phyloP scores from a whole-genome alignment of 2,329 filamentous ascomycete genomes.

The Ophiognomonia clavigignenti-juglandacearum region DNA sequence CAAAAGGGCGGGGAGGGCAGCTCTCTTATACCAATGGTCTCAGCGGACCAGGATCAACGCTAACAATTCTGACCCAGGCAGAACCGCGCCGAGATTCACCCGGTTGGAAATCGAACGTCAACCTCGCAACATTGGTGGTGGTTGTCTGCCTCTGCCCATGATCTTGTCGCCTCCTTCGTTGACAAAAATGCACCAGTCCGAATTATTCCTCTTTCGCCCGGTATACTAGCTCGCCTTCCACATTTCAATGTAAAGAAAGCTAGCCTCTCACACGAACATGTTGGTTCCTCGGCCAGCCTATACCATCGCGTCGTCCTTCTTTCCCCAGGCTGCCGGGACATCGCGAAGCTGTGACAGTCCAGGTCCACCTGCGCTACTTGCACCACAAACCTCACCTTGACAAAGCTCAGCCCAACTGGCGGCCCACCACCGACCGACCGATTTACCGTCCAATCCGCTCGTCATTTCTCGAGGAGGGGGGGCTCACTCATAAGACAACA shows the following conservation, averaged over 20 bases:
- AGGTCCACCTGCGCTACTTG: slow-evolving; percentile 2
- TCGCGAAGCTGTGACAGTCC: slow-evolving; percentile 6
- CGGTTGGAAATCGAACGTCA: not conserved
- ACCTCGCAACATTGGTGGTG: not conserved
- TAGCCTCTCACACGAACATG: slow-evolving; percentile 19
- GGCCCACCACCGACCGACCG: no score
- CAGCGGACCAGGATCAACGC: no score
- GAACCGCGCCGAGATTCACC: slow-evolving; percentile 1
- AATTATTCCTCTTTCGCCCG: not conserved
- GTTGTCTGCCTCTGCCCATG: not conserved
- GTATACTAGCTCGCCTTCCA: no score
- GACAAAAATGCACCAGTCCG: not conserved
- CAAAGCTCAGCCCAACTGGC: no score
- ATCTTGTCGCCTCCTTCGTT: not conserved
- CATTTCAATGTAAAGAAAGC: slow-evolving; percentile 3
- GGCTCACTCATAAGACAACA: not conserved
- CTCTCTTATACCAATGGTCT: not conserved
- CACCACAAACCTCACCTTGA: slow-evolving; percentile 3
- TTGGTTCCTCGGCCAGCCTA: slow-evolving; percentile 23
- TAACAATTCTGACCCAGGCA: slow-evolving; percentile 4
- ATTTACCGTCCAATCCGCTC: not conserved
- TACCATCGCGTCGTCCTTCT: slow-evolving; percentile 22
- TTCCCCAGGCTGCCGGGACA: slow-evolving; percentile 24
- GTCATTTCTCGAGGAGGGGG: not conserved
- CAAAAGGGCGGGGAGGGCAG: not conserved